These are phyloP conservation scores for Aurifilum marmelostoma DNA, from an alignment of 2,329 filamentous ascomycete species.

Conservation along the genomic window DNA sequence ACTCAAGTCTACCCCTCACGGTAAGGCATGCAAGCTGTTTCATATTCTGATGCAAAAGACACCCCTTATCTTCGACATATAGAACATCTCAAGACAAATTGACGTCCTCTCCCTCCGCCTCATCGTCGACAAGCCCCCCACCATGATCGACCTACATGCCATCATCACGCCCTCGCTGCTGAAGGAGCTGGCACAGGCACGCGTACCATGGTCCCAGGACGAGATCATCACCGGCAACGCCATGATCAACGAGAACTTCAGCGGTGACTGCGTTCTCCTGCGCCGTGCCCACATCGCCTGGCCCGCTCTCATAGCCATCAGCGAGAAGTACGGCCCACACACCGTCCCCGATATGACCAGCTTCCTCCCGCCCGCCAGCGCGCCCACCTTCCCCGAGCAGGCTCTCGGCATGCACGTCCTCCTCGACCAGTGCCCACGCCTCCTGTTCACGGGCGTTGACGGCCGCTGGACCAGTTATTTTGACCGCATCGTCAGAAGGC, in stretches of 20 bases:
- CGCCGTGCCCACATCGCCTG: conserved; percentile 15
- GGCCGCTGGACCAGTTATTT: conserved; percentile 37
- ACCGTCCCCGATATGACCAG: conserved; percentile 32
- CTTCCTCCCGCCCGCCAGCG: conserved; percentile 33
- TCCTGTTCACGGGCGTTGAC: conserved; percentile 34
- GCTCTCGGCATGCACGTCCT: conserved; percentile 36
- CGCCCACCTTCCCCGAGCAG: conserved; percentile 33
- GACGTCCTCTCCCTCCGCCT: too few relatives aligned
- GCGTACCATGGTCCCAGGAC: conserved; percentile 7
- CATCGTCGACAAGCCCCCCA: not conserved
- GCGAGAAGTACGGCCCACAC: conserved; percentile 32
- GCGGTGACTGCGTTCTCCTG: not conserved
- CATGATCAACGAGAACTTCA: conserved; percentile 5
- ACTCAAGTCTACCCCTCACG: not conserved
- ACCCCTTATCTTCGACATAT: not conserved
- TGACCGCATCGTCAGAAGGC: conserved; percentile 31
- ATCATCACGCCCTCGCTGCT: conserved; percentile 16
- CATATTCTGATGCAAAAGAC: not conserved
- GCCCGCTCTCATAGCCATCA: conserved; percentile 33
- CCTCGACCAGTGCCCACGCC: conserved; percentile 36
- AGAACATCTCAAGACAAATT: not conserved
- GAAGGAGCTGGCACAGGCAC: conserved; percentile 2
- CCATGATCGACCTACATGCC: conserved; percentile 16
- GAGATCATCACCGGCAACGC: not conserved
- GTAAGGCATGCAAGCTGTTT: not conserved